A percentile compares a stretch with the other conserved stretches of the same genome.
Evolutionary conservation across 176 grass and related monocot species (phyloP).

Genomic region (Oryza glumipatula): DNA sequence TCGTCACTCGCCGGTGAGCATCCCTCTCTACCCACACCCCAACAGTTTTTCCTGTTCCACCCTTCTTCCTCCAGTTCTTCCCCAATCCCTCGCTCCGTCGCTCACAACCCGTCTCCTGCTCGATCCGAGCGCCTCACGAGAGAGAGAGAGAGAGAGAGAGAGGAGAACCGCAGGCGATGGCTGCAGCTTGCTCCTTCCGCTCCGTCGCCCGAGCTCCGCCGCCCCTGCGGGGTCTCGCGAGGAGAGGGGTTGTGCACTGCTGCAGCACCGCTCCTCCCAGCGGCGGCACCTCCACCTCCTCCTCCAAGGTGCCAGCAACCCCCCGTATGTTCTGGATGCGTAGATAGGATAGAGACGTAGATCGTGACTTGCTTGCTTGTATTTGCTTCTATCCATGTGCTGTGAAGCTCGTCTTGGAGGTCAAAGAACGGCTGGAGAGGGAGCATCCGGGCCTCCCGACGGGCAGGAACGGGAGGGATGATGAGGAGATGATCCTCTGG

Average conservation of each 20-base stretch:
- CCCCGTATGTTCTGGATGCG: not conserved
- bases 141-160: no score
- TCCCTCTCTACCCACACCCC: no score
- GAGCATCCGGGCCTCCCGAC: conserved; percentile 67
- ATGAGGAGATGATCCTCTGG: conserved; percentile 92
- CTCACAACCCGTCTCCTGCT: no score
- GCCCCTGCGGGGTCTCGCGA: not conserved
- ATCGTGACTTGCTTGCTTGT: not conserved
- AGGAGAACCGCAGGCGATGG: conserved; percentile 26
- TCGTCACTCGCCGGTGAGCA: no score
- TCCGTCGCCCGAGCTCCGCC: conserved; percentile 27
- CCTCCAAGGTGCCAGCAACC: conserved; percentile 31
- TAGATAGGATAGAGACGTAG: not conserved
- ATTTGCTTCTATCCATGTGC: conserved; percentile 14
- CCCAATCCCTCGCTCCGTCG: no score
- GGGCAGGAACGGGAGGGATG: conserved; percentile 76
- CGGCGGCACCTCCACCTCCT: not conserved
- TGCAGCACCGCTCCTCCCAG: conserved; percentile 18
- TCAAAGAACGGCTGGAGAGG: conserved; percentile 67
- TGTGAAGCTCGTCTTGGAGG: conserved; percentile 74
- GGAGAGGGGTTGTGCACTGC: conserved; percentile 17
- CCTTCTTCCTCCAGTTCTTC: no score
- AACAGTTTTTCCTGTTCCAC: no score
- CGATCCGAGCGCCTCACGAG: no score
- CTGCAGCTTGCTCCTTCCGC: conserved; percentile 36